Evolutionary conservation across 2,329 filamentous ascomycete species (phyloP), one percentile per base, ranked within the genome.

Genomic region (Tolypocladium ophioglossoides): DNA sequence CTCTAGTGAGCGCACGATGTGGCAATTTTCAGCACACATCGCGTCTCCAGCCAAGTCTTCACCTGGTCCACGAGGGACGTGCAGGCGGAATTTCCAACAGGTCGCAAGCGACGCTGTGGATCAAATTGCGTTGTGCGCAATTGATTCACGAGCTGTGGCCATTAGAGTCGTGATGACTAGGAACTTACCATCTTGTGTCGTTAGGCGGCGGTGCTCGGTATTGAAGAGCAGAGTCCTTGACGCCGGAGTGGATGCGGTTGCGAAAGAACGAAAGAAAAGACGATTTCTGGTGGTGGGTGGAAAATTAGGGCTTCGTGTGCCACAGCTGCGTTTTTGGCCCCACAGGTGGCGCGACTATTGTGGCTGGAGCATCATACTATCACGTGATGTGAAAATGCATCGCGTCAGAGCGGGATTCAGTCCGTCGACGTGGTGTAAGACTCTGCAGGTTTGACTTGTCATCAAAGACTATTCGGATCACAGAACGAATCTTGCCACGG

Each of bases 1-100:
- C 90, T 95, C 90, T 95, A 95, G 78, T 86, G 89, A 94, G 87
- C 80, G 63, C 62, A 76, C 74, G 70, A 63, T 68, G 68, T 70
- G 72, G 73, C 79, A 78, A n/a, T 57, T 82, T 77, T 76, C 77
- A 77, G 77, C 78, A 59, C 73, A 71, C 66, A 61, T 66, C 56
- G 62, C 64, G 72, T 74, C 82, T 85, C 82, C 80, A 85, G 83
- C 80, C 83, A 83, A 74, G 73, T 82, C 80, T 74, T 83, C 80
- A 82, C 78, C 74, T 8, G 56, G 59, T 61, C 57, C 61, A 59
- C 58, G 47, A 57, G 56, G 51, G 65, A 62, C 64, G 18, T 51
- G 55, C 61, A 57, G 64, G 69, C 60, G 68, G 69, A 65, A 70
- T 66, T 63, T 63, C 64, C 66, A 68, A 59, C 66, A 64, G 62